These are phyloP conservation scores for Solioccasus polychromus DNA, from an alignment of 768 basidiomycete genomes.

Conservation along the genomic window DNA sequence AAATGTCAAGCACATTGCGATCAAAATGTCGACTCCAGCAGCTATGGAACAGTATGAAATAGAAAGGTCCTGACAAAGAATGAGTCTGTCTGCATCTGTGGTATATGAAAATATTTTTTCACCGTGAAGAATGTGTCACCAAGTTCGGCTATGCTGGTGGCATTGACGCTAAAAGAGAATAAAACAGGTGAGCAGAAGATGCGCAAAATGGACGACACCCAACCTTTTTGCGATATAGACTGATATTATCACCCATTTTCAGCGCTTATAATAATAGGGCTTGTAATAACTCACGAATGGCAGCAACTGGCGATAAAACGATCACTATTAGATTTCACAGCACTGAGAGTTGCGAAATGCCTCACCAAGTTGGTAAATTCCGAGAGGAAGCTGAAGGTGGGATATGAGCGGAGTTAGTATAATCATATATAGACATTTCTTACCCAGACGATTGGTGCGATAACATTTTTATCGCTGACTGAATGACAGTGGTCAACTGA, in stretches of 20 bases:
- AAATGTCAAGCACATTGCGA: slow-evolving; percentile 1
- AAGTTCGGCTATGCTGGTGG: neutral
- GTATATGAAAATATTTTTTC: neutral
- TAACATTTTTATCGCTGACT: slow-evolving; percentile 1
- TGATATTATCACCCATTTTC: neutral
- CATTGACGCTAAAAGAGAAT: neutral
- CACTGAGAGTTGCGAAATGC: neutral
- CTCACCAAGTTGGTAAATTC: slow-evolving; percentile 3
- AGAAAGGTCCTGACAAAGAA: neutral
- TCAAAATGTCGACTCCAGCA: slow-evolving; percentile 1
- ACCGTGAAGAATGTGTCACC: neutral
- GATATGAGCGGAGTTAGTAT: neutral
- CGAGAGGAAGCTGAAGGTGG: neutral
- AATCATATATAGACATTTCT: neutral
- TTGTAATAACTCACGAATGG: neutral
- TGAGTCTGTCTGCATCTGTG: neutral
- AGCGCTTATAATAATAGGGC: neutral
- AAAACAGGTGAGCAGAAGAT: neutral
- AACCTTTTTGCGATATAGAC: neutral
- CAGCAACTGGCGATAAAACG: neutral
- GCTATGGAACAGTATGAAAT: slow-evolving; percentile 1
- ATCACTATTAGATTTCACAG: neutral
- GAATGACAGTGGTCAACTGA: neutral
- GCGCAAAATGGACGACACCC: neutral
- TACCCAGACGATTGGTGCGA: slow-evolving; percentile 7